Evolutionary conservation across 2,329 filamentous ascomycete species (phyloP), one percentile per base, ranked within the genome.

Genomic region (Didymella arachidicola): DNA sequence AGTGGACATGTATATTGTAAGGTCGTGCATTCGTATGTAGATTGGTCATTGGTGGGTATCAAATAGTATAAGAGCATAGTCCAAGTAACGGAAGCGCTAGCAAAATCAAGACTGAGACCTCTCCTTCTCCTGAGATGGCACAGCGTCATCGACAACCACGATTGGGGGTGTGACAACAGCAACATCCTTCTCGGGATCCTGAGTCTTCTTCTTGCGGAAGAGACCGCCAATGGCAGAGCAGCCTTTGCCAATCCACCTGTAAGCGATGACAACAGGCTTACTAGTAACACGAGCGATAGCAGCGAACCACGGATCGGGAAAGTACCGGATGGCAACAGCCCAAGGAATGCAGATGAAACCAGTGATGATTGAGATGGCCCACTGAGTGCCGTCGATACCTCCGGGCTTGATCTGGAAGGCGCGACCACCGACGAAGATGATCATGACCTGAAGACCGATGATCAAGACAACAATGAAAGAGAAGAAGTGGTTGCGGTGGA

Each of bases 401-500:
- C 84, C 77, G 5, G 69, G 72, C 43, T 76, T 78, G 64, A 87
- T 82, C 25, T 80, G 76, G 72, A 87, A 86, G 2, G 84, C 84
- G 18, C 76, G 71, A 32, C 82, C 83, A 19, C 86, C 86, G 12
- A 87, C 77, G 55, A 85, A 86, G 64, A 87, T 78, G 63, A 88
- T 87, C 53, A 82, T 72, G 51, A 86, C 72, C 63, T 88, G 86
- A 1, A 83, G 79, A 11, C 80, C 85, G 43, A 87, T 75, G 79
- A 87, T 88, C 65, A 87, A 75, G 42, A 76, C 67, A 55, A 83
- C 85, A 68, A 88, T 86, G 38, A 78, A 72, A 41, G 87, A 79
- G 68, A 87, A 88, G 74, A 86, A 86, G 59, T 75, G 78, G 69
- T 87, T 87, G 52, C 79, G 79, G 59, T 81, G 78, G 3, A 87